phyloP scores from a whole-genome alignment of 257 asterid species.

The Plantago ovata region DNA sequence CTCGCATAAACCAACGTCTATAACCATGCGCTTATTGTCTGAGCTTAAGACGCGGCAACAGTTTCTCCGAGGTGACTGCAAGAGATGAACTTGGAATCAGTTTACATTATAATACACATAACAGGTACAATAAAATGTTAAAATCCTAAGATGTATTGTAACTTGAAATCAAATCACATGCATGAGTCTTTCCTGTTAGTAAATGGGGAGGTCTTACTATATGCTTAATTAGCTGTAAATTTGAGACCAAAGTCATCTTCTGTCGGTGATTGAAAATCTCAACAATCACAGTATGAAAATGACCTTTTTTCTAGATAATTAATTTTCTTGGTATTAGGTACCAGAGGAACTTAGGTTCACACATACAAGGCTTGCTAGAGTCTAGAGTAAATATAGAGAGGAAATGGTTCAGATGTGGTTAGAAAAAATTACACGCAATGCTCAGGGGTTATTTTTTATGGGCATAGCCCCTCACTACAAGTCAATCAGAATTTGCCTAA shows the following conservation, averaged over 20 bases:
- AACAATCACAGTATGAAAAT: constrained; percentile 7
- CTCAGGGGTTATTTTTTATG: too few species aligned
- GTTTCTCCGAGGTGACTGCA: constrained; percentile 82
- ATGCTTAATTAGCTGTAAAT: constrained; percentile 1
- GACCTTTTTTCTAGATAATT: constrained; percentile 5
- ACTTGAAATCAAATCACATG: neutral
- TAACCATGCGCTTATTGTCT: constrained; percentile 37
- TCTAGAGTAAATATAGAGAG: neutral
- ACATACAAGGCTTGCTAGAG: neutral
- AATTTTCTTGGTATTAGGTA: constrained; percentile 22
- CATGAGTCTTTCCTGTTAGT: neutral
- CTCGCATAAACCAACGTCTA: constrained; percentile 66
- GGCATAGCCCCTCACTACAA: too few species aligned
- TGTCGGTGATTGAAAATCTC: constrained; percentile 18
- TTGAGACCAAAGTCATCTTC: neutral
- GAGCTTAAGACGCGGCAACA: constrained; percentile 66
- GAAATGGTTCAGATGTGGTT: too few species aligned
- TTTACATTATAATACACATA: neutral
- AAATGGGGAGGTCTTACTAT: neutral
- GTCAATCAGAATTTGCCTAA: too few species aligned
- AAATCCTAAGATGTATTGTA: neutral
- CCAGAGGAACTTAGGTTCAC: constrained; percentile 9
- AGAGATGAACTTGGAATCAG: constrained; percentile 8
- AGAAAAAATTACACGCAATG: too few species aligned
- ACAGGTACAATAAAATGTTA: neutral